Base-by-base conservation (phyloP, 495 filamentous ascomycete species). In the Elaphomyces granulatus region DNA sequence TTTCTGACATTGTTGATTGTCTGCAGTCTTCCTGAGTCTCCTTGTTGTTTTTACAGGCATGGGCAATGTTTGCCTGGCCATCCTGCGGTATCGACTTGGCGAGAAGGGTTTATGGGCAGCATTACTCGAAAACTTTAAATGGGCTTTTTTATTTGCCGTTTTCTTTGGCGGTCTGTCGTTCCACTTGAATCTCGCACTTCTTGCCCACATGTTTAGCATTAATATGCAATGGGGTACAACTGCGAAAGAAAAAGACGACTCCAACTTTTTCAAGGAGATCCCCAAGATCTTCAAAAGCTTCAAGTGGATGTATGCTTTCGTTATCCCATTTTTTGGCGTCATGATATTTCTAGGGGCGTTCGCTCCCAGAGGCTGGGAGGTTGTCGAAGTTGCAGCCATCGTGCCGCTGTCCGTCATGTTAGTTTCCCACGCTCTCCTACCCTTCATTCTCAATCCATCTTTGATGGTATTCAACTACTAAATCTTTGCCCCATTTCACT, bases 381-480 rank as follows among this genome's bases (percentile, higher is more conserved):
- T 85, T 46, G 74, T 56, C 23, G 78, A 83, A 51, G 83, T 87
- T 45, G 80, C 83, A n/a, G 81, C 81, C 26, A 85, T 87, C 43
- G 55, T 85, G 21, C 81, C 81, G 34, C 79, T 86, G 78, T 72
- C 77, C 1, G 84, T 81, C 0, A 75, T 84, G 10, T 67, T 74
- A 17, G 66, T 55, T 1, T 79, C 74, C 45, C 81, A 87, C 52
- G 63, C 84, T 43, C 54, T 86, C 36, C 53, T 86, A 40, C 81
- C 81, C 6, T 69, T 87, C 41, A 78, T 71, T 15, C 63, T 86
- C 34, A 86, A 86, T 51, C 81, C 81, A 2, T 80, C 80, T 19
- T 60, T 86, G 49, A 86, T 86, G 81, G 81, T 78, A 2, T 86
- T 86, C 58, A 80, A 78, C 26, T 85, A 77, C 75, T 84, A 65